Evolutionary conservation across 192 early-diverging fungal species (phyloP).

Genomic region (Linnemannia zychae): DNA sequence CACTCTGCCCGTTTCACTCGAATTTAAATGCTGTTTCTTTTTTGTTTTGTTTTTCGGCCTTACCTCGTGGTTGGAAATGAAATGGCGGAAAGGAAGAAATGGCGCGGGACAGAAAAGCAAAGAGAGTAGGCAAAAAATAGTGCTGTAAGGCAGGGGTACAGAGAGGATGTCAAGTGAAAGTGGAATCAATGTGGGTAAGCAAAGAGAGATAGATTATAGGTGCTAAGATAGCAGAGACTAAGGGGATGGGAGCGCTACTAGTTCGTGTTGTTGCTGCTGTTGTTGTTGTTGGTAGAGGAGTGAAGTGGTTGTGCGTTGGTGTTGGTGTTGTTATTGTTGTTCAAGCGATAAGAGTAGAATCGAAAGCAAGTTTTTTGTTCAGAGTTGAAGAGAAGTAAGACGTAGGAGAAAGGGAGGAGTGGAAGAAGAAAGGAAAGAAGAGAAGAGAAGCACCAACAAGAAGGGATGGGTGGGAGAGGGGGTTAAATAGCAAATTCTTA

Average conservation of each 20-base stretch:
- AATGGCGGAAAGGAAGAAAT: neutral
- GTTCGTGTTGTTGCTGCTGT: neutral
- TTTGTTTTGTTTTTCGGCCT: neutral
- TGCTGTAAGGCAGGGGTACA: neutral
- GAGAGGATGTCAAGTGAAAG: neutral
- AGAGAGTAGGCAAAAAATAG: neutral
- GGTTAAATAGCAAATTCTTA: slow-evolving; percentile 24
- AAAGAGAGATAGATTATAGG: neutral
- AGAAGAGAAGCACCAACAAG: neutral
- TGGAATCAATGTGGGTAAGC: neutral
- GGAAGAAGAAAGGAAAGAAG: neutral
- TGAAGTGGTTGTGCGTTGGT: neutral
- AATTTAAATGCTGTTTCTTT: neutral
- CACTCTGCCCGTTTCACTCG: neutral
- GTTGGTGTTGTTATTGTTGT: neutral
- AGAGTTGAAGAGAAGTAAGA: neutral
- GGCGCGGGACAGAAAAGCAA: neutral
- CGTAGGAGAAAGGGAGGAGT: neutral
- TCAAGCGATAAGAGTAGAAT: neutral
- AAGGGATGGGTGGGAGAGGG: neutral
- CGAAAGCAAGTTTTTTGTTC: neutral
- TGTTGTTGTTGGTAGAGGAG: neutral
- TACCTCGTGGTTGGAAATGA: neutral
- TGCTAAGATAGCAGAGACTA: neutral
- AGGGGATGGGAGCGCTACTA: neutral